A percentile compares a stretch with the other conserved stretches of the same genome.
These are phyloP conservation scores for Brassica incana DNA, from an alignment of 345 rosid genomes.

Conservation along the genomic window DNA sequence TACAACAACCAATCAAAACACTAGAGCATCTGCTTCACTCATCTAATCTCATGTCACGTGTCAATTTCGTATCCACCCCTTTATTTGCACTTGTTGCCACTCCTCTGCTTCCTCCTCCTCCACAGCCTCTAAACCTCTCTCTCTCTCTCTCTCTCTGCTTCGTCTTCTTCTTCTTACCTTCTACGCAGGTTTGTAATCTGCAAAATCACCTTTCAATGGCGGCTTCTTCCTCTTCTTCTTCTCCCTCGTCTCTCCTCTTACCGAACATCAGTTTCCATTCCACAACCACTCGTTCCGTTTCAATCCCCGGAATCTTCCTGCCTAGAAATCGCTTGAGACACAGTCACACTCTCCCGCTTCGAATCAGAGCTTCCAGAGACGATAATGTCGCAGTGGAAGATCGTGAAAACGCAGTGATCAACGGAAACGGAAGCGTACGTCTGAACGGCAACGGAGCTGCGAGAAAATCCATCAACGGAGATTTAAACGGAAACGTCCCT, in stretches of 20 bases:
- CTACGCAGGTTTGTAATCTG: conserved; percentile 12
- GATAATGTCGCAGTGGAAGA: conserved; percentile 55
- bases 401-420: conserved; percentile 45
- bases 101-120: neutral
- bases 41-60: conserved; percentile 58
- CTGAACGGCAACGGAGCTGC: conserved; percentile 47
- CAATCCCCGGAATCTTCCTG: conserved; percentile 36
- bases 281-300: conserved; percentile 25
- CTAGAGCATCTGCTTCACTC: conserved; percentile 36
- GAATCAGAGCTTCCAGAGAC: conserved; percentile 53
- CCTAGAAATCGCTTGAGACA: conserved; percentile 18
- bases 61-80: conserved; percentile 58
- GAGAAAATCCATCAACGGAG: conserved; percentile 22
- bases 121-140: conserved; percentile 2
- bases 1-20: conserved; percentile 30
- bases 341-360: conserved; percentile 14
- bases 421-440: conserved; percentile 41
- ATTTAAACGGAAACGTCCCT: conserved; percentile 31
- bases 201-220: conserved; percentile 42
- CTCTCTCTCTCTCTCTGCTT: neutral
- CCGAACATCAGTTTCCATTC: conserved; percentile 52
- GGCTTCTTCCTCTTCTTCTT: conserved; percentile 28
- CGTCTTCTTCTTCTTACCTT: conserved; percentile 12
- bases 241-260: conserved; percentile 41
- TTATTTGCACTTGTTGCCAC: conserved; percentile 24